These are phyloP conservation scores for Linum tenue DNA, from an alignment of 345 rosid species.

Conservation along the genomic window DNA sequence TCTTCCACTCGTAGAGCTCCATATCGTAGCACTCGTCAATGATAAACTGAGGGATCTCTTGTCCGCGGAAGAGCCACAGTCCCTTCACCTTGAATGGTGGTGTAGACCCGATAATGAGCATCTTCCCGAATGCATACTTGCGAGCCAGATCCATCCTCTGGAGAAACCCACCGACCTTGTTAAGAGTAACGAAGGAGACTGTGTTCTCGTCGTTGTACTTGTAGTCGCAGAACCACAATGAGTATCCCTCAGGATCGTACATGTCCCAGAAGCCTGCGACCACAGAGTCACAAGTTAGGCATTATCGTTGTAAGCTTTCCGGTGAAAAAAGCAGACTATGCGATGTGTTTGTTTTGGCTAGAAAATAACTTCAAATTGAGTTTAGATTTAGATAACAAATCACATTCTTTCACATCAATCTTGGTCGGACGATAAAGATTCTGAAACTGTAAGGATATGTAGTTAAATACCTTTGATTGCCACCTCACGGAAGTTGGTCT, in stretches of 20 bases:
- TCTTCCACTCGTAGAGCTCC: constrained; percentile 93
- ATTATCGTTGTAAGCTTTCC: not conserved
- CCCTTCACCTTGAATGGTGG: constrained; percentile 94
- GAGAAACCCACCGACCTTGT: constrained; percentile 93
- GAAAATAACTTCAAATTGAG: too few species aligned
- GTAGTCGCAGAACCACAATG: constrained; percentile 95
- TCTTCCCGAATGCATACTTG: constrained; percentile 92
- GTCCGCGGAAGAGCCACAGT: constrained; percentile 93
- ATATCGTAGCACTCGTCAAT: constrained; percentile 91
- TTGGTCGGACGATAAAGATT: not conserved
- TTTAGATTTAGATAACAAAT: not conserved
- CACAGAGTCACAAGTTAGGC: not conserved
- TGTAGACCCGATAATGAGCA: constrained; percentile 70
- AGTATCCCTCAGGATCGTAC: constrained; percentile 98
- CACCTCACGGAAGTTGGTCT: constrained; percentile 89
- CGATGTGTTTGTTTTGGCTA: too few species aligned
- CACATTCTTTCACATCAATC: not conserved
- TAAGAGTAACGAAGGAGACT: constrained; percentile 75
- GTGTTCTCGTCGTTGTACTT: constrained; percentile 95
- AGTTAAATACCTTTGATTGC: constrained; percentile 71
- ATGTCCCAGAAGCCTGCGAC: constrained; percentile 97
- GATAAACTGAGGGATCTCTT: constrained; percentile 74
- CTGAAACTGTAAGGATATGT: not conserved
- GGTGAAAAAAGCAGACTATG: too few species aligned
- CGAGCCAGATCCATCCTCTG: constrained; percentile 96